Evolutionary conservation across 768 basidiomycete genomes (phyloP).

Genomic region (Cantharellus cinnabarinus): DNA sequence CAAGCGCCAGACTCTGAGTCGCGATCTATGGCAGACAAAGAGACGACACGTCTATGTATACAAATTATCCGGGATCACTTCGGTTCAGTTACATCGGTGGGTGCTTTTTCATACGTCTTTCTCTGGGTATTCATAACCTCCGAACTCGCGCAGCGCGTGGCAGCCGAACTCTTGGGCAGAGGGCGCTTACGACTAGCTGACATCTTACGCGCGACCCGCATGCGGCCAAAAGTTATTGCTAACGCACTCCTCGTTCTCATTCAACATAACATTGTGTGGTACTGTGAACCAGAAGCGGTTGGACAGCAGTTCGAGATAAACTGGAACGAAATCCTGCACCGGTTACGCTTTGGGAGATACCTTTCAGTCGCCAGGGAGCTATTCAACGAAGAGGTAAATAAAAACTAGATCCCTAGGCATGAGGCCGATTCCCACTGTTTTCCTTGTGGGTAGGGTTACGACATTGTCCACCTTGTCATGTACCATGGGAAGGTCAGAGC

Average conservation of each 20-base stretch:
- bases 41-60: slow-evolving; percentile 37
- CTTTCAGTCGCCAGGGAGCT: slow-evolving; percentile 50
- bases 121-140: not conserved
- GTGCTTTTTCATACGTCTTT: slow-evolving; percentile 10
- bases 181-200: slow-evolving; percentile 61
- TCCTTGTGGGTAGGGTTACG: slow-evolving; percentile 28
- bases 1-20: no score
- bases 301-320: slow-evolving; percentile 68
- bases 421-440: not conserved
- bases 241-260: slow-evolving; percentile 57
- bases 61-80: slow-evolving; percentile 48
- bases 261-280: slow-evolving; percentile 87
- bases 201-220: slow-evolving; percentile 43
- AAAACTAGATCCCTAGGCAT: not conserved
- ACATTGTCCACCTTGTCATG: slow-evolving; percentile 55
- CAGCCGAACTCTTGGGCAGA: slow-evolving; percentile 49
- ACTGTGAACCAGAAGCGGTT: slow-evolving; percentile 48
- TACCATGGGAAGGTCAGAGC: slow-evolving; percentile 74
- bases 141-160: slow-evolving; percentile 35
- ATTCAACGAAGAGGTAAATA: slow-evolving; percentile 48
- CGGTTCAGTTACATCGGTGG: slow-evolving; percentile 43
- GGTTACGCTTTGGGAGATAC: slow-evolving; percentile 68
- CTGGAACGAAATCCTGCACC: slow-evolving; percentile 57
- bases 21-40: slow-evolving; percentile 36
- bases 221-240: slow-evolving; percentile 48